Base-by-base conservation (phyloP, 805 yeast species). In the Candida ponderosae region DNA sequence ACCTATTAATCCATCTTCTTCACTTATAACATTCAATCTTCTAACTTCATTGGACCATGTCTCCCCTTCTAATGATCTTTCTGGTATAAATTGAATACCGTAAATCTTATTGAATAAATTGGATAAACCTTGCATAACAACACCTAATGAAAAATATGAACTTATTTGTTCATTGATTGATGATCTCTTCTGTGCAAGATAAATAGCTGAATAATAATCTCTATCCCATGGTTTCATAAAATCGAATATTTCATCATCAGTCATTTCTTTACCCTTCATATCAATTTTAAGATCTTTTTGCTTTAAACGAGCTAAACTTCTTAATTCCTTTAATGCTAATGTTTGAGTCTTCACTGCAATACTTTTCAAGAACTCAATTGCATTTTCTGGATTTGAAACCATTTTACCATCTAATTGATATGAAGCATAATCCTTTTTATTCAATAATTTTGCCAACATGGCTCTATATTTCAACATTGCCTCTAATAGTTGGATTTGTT, bases 1-100 rank as follows among this genome's bases (percentile, higher is more conserved):
- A 2, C 97, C 98, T 31, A 84, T 69, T 20, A 79, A 54, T 0
- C 79, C 82, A 26, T 76, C 71, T 0, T 62, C 57, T 28, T 79
- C 80, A 42, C 85, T 79, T 29, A 76, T 72, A 7, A 86, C 95
- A 44, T 82, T 76, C 21, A 93, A 63, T 47, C 86, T 80, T 36
- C 96, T 70, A 4, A 93, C 97, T 44, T 84, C 93, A 15, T 73
- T 66, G 27, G 80, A 77, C 97, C 98, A 93, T 0, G 86, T 81
- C 56, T 93, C 97, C 2, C 94, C 95, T 3, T 64, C 54, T 18
- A 63, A 50, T 0, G 84, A 66, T 16, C 70, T 67, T 5, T 68
- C 80, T 0, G 96, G 93, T 17, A 74, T 73, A 32, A 93, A 70
- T 39, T 74, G 66, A 27, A 93, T 78, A 0, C 94, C 94, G 56